These are phyloP conservation scores for Penicillium sp. DNA, from an alignment of 2,329 filamentous ascomycete genomes.

Conservation along the genomic window DNA sequence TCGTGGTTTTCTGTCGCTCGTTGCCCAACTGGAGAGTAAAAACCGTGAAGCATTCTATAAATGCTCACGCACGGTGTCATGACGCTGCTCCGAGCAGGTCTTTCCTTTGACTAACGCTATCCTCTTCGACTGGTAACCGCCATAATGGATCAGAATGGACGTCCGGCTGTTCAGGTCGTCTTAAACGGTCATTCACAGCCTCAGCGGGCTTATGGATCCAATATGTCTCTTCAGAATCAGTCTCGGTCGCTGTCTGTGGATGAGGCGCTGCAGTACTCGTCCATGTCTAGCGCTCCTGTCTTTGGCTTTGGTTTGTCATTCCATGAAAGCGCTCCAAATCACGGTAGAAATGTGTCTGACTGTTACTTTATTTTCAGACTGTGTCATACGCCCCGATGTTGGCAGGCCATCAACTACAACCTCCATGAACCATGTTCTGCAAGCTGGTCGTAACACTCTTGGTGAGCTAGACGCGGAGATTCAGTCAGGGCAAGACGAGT, in stretches of 20 bases:
- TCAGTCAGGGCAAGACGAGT: constrained; percentile 53
- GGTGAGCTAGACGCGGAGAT: constrained; percentile 71
- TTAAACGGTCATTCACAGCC: constrained; percentile 37
- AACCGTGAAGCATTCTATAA: constrained; percentile 18
- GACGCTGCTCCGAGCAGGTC: constrained; percentile 32
- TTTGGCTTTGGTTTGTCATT: constrained; percentile 44
- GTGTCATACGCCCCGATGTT: constrained; percentile 43
- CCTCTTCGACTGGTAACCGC: constrained; percentile 21
- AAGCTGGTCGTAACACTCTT: constrained; percentile 53
- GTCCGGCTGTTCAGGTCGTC: constrained; percentile 43
- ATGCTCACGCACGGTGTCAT: constrained; percentile 26
- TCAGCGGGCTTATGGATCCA: constrained; percentile 22
- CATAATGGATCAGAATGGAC: constrained; percentile 42
- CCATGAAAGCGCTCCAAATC: constrained; percentile 1
- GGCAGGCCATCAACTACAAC: constrained; percentile 41
- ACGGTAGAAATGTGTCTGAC: constrained; percentile 17
- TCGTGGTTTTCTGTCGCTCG: constrained; percentile 1
- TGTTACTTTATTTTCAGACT: constrained; percentile 32
- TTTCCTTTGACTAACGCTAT: constrained; percentile 23
- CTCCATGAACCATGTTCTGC: constrained; percentile 49
- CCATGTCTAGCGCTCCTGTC: constrained; percentile 49
- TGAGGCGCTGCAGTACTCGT: constrained; percentile 49
- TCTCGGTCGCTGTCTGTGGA: constrained; percentile 44
- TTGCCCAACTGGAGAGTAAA: constrained; percentile 11
- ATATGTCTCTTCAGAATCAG: constrained; percentile 28